Evolutionary conservation across 2,329 filamentous ascomycete genomes (phyloP), one percentile per base, ranked within the genome.

Genomic region (Cryphonectria parasitica): DNA sequence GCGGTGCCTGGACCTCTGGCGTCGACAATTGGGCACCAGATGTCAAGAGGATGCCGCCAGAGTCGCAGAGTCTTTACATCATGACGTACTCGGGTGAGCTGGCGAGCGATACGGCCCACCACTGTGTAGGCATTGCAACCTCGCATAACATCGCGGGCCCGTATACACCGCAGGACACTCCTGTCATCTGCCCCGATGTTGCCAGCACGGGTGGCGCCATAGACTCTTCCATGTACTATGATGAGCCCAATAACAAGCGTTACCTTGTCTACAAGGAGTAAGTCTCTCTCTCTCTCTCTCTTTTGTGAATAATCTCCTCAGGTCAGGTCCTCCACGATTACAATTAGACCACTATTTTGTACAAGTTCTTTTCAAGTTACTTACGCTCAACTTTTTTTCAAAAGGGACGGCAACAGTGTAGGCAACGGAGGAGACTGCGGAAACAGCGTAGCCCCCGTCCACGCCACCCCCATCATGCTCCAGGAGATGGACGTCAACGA

Each of bases 21-120:
- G 76, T 77, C 8, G 83, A 87, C 69, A 87, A 85, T 43, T 91
- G 88, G 88, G 89, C 89, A 0, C 89, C 89, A 13, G 88, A 90
- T 75, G 86, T 91, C 13, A 81, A 84, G 22, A 78, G 79, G 67
- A 78, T 89, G 54, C 80, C 74, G 43, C 77, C 82, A 67, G 86
- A 85, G 31, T 82, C 78, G n/a, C 28, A 67, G 10, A 61, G 69
- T 31, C 49, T 45, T 34, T 90, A 87, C 76, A 83, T 90, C 58
- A 83, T 91, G 80, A 90, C 90, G 79, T 90, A 88, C 77, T 83
- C 85, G 2, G 88, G 85, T 25, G 79, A 84, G 74, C 79, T 82
- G 54, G 82, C 80, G 17, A 77, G 76, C 31, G 76, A 76, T 52
- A 73, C 79, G 2, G 75, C 75, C 10, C 79, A 81, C 64, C 88